Evolutionary conservation across 805 yeast species (phyloP).

Genomic region (Candida germanica): DNA sequence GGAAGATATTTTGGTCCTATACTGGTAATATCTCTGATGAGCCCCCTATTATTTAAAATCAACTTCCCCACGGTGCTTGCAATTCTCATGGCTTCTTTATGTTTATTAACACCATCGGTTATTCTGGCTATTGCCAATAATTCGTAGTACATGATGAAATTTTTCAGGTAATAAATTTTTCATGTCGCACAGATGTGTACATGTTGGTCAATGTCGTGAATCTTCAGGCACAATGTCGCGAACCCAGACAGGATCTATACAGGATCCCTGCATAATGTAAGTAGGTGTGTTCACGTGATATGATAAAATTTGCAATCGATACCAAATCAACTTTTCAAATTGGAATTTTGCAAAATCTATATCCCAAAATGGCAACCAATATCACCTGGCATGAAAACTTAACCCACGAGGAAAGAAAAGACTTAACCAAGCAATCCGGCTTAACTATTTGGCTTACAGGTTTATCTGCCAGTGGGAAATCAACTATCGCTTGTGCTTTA

Average conservation of each 20-base stretch:
- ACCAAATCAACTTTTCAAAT: background rate
- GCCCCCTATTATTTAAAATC: conserved; percentile 87
- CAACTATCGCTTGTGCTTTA: conserved; percentile 91
- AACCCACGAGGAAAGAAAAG: conserved; percentile 75
- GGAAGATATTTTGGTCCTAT: conserved; percentile 80
- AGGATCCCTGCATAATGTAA: no score
- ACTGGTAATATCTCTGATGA: conserved; percentile 78
- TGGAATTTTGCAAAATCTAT: no score
- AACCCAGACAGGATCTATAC: no score
- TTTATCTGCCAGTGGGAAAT: conserved; percentile 90
- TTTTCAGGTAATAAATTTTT: conserved; percentile 2
- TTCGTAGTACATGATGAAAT: conserved; percentile 73
- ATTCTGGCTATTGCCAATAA: conserved; percentile 86
- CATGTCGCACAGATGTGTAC: background rate
- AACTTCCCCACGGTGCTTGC: conserved; percentile 75
- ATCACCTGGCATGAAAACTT: conserved; percentile 95
- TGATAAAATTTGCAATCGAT: conserved; percentile 7
- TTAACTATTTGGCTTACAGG: conserved; percentile 96
- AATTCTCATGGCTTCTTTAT: conserved; percentile 40
- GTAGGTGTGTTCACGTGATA: conserved; percentile 12
- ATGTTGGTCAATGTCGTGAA: no score
- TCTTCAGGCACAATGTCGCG: no score
- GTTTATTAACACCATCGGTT: conserved; percentile 47
- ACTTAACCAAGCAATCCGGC: conserved; percentile 74
- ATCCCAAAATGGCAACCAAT: conserved; percentile 78